Evolutionary conservation across 768 basidiomycete genomes (phyloP).

Genomic region (Rhodotorula sphaerocarpa): DNA sequence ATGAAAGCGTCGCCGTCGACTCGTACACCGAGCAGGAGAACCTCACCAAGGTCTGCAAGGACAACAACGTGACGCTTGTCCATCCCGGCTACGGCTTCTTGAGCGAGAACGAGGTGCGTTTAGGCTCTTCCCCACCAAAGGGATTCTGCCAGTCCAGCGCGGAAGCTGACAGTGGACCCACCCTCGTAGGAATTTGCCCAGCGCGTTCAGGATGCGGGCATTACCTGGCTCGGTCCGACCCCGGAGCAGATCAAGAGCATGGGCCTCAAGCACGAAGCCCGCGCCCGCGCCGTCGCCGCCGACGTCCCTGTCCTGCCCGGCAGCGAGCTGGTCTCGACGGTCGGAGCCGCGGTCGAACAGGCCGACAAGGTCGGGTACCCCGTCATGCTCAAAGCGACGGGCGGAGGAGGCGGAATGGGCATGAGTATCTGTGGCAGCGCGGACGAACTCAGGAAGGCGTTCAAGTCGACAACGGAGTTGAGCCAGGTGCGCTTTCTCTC

Average conservation of each 20-base stretch:
- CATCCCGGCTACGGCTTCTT: constrained; percentile 42
- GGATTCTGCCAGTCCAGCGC: neutral
- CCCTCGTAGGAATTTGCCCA: constrained; percentile 15
- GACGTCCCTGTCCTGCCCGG: constrained; percentile 54
- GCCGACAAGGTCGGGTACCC: constrained; percentile 53
- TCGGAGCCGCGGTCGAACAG: constrained; percentile 46
- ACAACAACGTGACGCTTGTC: constrained; percentile 17
- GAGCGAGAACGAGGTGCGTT: constrained; percentile 33
- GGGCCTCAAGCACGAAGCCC: constrained; percentile 29
- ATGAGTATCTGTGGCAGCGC: constrained; percentile 52
- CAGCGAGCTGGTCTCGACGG: constrained; percentile 42
- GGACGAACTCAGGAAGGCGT: constrained; percentile 36
- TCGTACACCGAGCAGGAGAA: constrained; percentile 36
- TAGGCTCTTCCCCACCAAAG: too few species aligned
- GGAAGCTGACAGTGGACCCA: too few species aligned
- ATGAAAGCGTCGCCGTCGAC: constrained; percentile 43
- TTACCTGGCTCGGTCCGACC: constrained; percentile 24
- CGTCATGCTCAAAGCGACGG: constrained; percentile 46
- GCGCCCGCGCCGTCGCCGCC: constrained; percentile 9
- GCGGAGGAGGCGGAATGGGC: constrained; percentile 64
- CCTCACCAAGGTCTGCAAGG: constrained; percentile 32
- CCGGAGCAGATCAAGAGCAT: constrained; percentile 8
- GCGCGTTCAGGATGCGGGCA: constrained; percentile 1
- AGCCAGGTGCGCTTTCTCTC: constrained; percentile 3
- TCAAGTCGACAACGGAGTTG: constrained; percentile 11